Base-by-base conservation (phyloP, 177 flowering plant species). In the Telopea speciosissima region DNA sequence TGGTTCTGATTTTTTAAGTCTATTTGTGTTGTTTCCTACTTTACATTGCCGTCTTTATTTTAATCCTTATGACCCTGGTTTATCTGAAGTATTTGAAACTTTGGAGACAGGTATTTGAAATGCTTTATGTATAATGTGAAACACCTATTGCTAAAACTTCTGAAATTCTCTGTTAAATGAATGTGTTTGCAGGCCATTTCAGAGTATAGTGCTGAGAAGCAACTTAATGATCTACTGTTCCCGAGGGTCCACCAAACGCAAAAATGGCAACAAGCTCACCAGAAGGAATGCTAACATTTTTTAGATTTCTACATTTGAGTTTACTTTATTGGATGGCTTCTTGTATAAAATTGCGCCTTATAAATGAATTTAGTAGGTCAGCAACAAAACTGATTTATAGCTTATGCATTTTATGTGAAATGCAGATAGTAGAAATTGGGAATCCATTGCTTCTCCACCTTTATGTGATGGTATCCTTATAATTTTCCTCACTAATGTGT, bases 201-300 rank as follows among this genome's bases (percentile, higher is more conserved):
- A 24, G 98, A 90, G 71, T 87, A 85, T 60, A 81, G 90, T 74
- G 97, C 98, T 6, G 92, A 91, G 82, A 88, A 88, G 74, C 97
- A 89, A 77, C 81, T 93, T 16, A 85, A 88, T 71, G 89, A 93
- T 71, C 67, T 93, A 64, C 70, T 93, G 65, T 93, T 93, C 75
- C 97, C 98, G 44, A 84, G 88, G 75, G 74, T 70, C 76, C 83
- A 77, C 23, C 79, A 77, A 19, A 82, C 72, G 21, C 90, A 83
- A 72, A 86, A 85, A 63, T 59, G 68, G 79, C 86, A 79, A 76
- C 86, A 89, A 81, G 73, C 90, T 72, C 79, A 79, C 65, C 83
- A 80, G 63, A 84, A 82, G 65, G 90, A 88, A 74, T 68, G 71
- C 69, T 83, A 52, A 80, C 24, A 7, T 62, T 70, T 31, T 33